Evolutionary conservation across 2,329 filamentous ascomycete species (phyloP).

Genomic region (Tolypocladium pustulatum): DNA sequence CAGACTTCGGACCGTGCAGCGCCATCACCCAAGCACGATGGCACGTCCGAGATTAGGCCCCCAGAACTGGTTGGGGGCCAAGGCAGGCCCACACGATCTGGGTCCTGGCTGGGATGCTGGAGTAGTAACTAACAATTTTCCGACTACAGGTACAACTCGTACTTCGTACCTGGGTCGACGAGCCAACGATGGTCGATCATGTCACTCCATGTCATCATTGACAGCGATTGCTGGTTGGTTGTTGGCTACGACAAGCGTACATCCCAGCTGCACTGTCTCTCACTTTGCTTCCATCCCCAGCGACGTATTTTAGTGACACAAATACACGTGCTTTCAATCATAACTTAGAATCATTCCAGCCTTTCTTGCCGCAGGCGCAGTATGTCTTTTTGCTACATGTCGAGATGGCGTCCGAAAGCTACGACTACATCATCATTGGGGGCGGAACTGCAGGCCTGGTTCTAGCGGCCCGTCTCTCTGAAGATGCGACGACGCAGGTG

Average conservation of each 20-base stretch:
- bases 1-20: too few relatives aligned
- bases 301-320: not conserved
- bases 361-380: not conserved
- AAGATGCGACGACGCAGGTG: not conserved
- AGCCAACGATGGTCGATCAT: not conserved
- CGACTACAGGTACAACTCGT: not conserved
- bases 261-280: not conserved
- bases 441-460: not conserved
- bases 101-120: too few relatives aligned
- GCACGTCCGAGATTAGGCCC: too few relatives aligned
- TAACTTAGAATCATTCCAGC: not conserved
- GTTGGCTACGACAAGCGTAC: not conserved
- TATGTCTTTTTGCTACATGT: not conserved
- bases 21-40: too few relatives aligned
- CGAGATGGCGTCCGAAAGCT: not conserved
- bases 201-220: not conserved
- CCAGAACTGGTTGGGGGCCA: too few relatives aligned
- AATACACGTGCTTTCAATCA: not conserved
- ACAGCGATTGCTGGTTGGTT: not conserved
- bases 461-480: not conserved
- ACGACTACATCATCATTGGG: not conserved
- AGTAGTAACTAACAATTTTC: too few relatives aligned
- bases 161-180: not conserved
- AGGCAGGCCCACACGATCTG: too few relatives aligned
- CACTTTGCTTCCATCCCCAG: not conserved